Conservation (phyloP, 345 rosid species). For the Turritis glabra region DNA sequence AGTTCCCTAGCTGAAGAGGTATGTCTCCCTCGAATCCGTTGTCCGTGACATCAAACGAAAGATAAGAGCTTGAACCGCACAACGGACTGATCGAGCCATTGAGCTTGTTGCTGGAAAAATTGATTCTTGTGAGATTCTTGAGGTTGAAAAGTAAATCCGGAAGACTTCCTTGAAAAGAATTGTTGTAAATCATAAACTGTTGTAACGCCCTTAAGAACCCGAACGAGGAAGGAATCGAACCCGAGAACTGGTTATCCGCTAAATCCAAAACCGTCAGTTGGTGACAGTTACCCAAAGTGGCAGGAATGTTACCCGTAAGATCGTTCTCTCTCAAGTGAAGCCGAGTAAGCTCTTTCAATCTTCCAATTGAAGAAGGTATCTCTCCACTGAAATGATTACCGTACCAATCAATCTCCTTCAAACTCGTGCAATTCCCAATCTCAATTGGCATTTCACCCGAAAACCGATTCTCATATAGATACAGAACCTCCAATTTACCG, state of each 20-base stretch:
- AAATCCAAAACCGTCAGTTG: conserved; percentile 57
- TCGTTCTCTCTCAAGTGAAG: conserved; percentile 90
- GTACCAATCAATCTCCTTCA: conserved; percentile 62
- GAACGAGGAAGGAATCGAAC: conserved; percentile 75
- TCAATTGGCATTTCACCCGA: conserved; percentile 72
- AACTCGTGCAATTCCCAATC: conserved; percentile 70
- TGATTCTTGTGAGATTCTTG: conserved; percentile 69
- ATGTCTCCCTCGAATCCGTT: conserved; percentile 69
- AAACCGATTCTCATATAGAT: conserved; percentile 74
- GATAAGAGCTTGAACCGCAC: conserved; percentile 57
- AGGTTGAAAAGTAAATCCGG: conserved; percentile 64
- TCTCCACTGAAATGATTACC: conserved; percentile 72
- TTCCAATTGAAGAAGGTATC: conserved; percentile 72
- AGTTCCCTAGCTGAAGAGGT: conserved; percentile 56
- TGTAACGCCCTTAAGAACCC: conserved; percentile 58
- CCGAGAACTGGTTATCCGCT: conserved; percentile 80
- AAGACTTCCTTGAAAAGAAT: conserved; percentile 72
- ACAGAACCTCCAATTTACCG: conserved; percentile 49
- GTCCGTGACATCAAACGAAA: conserved; percentile 74
- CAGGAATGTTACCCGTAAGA: conserved; percentile 71
- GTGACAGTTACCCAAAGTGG: conserved; percentile 77
- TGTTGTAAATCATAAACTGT: conserved; percentile 70
- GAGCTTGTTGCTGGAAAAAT: conserved; percentile 74
- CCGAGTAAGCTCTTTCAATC: conserved; percentile 57
- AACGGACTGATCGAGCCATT: conserved; percentile 65